phyloP scores from a whole-genome alignment of 2,329 filamentous ascomycete genomes.

The Dactylellina haptotyla region DNA sequence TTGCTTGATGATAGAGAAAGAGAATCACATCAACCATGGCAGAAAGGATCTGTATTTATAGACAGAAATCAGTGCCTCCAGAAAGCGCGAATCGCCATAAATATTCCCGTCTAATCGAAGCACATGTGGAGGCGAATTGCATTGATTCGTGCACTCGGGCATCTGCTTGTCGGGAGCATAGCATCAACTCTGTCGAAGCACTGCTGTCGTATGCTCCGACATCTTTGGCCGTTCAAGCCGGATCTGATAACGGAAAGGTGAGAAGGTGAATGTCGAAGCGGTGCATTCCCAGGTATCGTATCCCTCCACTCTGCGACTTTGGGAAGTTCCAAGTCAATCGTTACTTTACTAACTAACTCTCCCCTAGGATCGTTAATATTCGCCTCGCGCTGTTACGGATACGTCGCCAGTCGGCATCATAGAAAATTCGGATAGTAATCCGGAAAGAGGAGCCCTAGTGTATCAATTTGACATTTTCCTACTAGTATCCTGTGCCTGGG shows the following conservation, averaged over 20 bases:
- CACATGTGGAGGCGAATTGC: neutral
- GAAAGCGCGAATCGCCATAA: too few relatives aligned
- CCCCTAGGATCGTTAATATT: neutral
- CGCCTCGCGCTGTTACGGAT: neutral
- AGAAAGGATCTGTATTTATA: constrained; percentile 34
- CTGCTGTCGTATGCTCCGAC: neutral
- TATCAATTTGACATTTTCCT: constrained; percentile 1
- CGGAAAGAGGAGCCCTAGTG: constrained; percentile 24
- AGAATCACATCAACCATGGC: neutral
- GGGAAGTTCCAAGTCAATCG: constrained; percentile 30
- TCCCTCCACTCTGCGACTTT: constrained; percentile 3
- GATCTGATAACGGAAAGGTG: constrained; percentile 19
- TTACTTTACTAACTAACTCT: neutral
- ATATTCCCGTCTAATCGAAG: too few relatives aligned
- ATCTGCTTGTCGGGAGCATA: constrained; percentile 6
- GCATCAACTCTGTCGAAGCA: neutral
- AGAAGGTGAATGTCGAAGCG: constrained; percentile 29
- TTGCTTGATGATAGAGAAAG: constrained; percentile 37
- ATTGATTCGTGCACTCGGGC: neutral
- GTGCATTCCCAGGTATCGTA: neutral
- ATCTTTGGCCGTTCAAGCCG: constrained; percentile 10
- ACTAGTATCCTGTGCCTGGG: neutral
- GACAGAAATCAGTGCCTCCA: too few relatives aligned
- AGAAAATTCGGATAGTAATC: constrained; percentile 1
- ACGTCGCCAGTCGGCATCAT: neutral